Evolutionary conservation across 257 asterid species (phyloP).

Genomic region (Coffea canephora): DNA sequence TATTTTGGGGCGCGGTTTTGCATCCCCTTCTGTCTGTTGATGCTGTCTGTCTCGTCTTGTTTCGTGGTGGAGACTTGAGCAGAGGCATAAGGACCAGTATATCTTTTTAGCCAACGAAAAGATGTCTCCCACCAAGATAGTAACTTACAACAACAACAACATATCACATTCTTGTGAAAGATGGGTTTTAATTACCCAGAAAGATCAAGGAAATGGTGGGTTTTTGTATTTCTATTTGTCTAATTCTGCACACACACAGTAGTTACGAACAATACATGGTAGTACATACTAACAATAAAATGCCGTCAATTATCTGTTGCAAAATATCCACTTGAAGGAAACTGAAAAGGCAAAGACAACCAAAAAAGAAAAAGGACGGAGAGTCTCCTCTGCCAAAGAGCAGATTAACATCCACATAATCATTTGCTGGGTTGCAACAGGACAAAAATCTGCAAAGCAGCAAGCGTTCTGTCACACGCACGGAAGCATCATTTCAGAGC

Average conservation of each 20-base stretch:
- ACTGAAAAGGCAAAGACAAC: neutral
- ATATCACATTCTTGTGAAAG: slow-evolving; percentile 17
- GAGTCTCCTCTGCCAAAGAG: neutral
- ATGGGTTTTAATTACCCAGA: neutral
- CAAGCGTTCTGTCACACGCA: neutral
- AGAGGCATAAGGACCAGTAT: slow-evolving; percentile 6
- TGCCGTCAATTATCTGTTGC: neutral
- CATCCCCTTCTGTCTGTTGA: neutral
- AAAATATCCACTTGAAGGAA: neutral
- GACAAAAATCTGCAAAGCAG: slow-evolving; percentile 11
- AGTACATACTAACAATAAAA: neutral
- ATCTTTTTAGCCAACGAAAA: slow-evolving; percentile 19
- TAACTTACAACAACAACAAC: slow-evolving; percentile 14
- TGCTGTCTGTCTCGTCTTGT: neutral
- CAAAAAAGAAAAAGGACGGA: neutral
- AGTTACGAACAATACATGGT: too few relatives aligned
- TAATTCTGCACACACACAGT: too few relatives aligned
- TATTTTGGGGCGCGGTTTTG: neutral
- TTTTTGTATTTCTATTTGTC: neutral
- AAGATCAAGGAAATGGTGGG: neutral
- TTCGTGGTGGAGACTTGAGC: neutral
- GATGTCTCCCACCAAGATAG: slow-evolving; percentile 40
- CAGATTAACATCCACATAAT: slow-evolving; percentile 3
- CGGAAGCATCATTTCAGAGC: slow-evolving; percentile 18
- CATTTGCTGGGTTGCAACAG: neutral